Evolutionary conservation across 1,139 yeast genomes (phyloP), one percentile per base, ranked within the genome.

Genomic region (Candida tropicalis): DNA sequence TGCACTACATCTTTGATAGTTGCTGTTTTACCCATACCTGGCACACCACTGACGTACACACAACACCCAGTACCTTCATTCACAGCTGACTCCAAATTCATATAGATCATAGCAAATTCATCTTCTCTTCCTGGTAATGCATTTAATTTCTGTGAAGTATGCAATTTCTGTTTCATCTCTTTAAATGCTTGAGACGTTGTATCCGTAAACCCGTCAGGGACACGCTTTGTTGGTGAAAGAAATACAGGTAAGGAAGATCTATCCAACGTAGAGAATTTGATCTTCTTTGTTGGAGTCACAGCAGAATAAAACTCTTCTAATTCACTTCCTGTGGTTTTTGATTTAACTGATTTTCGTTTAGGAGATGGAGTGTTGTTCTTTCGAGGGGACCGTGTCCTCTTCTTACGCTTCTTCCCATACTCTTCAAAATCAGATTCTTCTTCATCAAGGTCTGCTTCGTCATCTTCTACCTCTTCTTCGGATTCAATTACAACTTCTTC

Each of bases 21-120:
- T 5, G 96, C 95, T 0, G 99, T 93, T 60, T 93, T 93, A 11
- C 99, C 99, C 4, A 95, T 91, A 9, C 99, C 99, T 0, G 99
- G 99, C 0, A 97, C 90, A 2, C 99, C 99, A 63, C 97, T 88
- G 5, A 93, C 82, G 57, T 91, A 93, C 5, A 93, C 67, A 55
- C 97, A 88, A 15, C 93, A 79, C 0, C 99, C 98, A 1, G 85
- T 77, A 36, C 79, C 79, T 13, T 84, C 77, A 42, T 76, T 75
- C 26, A 93, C 80, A 1, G 97, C 89, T 40, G 82, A 75, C 55
- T 89, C 93, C n/a, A 93, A 62, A 39, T 82, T 81, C 42, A 80
- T 63, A 59, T 82, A 87, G 7, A 93, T 69, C 44, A 84, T 77
- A n/a, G 84, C 78, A 59, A 86, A 90, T 59, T 93, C 97, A 27